A percentile compares a stretch with the other conserved stretches of the same genome.
phyloP scores from a whole-genome alignment of 2,329 filamentous ascomycete genomes.

The Fusarium sp. region DNA sequence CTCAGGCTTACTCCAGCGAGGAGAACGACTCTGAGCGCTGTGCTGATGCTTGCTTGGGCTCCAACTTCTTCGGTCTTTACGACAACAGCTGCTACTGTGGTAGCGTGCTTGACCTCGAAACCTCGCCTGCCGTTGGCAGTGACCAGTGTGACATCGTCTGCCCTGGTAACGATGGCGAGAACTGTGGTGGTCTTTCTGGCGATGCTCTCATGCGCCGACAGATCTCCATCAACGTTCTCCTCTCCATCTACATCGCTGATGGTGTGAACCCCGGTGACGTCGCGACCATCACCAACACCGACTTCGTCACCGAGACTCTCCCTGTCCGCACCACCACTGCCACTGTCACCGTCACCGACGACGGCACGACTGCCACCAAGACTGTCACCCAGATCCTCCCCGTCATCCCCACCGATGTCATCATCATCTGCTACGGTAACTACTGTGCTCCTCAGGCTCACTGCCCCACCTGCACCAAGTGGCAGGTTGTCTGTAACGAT shows the following conservation, averaged over 20 bases:
- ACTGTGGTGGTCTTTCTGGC: slow-evolving; percentile 44
- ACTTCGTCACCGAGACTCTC: slow-evolving; percentile 43
- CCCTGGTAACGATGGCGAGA: slow-evolving; percentile 41
- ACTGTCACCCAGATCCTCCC: slow-evolving; percentile 41
- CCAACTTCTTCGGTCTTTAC: slow-evolving; percentile 43
- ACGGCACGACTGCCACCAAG: slow-evolving; percentile 36
- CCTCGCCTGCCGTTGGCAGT: slow-evolving; percentile 17
- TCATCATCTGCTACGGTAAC: slow-evolving; percentile 48
- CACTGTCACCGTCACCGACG: slow-evolving; percentile 46
- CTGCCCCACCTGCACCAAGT: slow-evolving; percentile 45
- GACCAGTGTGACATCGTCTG: slow-evolving; percentile 44
- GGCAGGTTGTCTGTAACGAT: slow-evolving; percentile 50
- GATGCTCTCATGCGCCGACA: slow-evolving; percentile 36
- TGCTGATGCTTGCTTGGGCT: slow-evolving; percentile 39
- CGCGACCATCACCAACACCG: slow-evolving; percentile 27
- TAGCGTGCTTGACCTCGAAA: slow-evolving; percentile 12
- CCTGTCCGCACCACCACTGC: slow-evolving; percentile 41
- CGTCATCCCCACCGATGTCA: slow-evolving; percentile 34
- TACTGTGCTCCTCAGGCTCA: slow-evolving; percentile 45
- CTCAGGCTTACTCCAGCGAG: slow-evolving; percentile 7
- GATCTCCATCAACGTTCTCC: slow-evolving; percentile 38
- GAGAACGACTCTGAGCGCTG: slow-evolving; percentile 40
- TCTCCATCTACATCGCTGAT: slow-evolving; percentile 35
- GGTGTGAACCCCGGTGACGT: slow-evolving; percentile 26
- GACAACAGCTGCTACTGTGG: slow-evolving; percentile 49